Conservation (phyloP, 305 asterid genomes). For the Fraxinus ornus region DNA sequence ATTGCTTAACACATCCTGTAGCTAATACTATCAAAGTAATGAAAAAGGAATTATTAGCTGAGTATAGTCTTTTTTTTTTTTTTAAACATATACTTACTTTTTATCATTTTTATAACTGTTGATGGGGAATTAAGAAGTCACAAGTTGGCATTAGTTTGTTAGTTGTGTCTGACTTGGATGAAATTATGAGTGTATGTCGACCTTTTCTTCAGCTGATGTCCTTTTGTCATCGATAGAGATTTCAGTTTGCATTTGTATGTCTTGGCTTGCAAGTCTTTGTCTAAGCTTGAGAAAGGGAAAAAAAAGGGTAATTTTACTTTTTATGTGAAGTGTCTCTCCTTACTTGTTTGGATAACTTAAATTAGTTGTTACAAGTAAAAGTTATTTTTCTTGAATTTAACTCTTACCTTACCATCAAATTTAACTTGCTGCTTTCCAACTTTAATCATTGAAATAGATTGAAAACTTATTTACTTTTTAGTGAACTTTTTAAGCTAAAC, state of each 20-base stretch:
- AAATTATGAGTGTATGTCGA: neutral
- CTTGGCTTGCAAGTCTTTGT: constrained; percentile 7
- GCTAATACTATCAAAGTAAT: neutral
- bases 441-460: neutral
- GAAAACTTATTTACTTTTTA: neutral
- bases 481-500: neutral
- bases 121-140: neutral
- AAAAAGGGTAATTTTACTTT: neutral
- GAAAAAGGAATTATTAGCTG: neutral
- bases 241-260: neutral
- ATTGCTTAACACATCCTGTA: neutral
- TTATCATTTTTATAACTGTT: neutral
- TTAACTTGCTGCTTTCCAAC: neutral
- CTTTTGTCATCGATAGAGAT: neutral
- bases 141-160: neutral
- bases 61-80: neutral
- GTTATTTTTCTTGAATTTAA: neutral
- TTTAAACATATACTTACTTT: neutral
- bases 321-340: neutral
- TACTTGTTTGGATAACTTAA: neutral
- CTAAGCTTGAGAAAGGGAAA: neutral
- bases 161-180: neutral
- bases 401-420: neutral
- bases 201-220: neutral
- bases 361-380: neutral